phyloP scores from a whole-genome alignment of 495 filamentous ascomycete species.

The Hypoxylon crocopeplum region DNA sequence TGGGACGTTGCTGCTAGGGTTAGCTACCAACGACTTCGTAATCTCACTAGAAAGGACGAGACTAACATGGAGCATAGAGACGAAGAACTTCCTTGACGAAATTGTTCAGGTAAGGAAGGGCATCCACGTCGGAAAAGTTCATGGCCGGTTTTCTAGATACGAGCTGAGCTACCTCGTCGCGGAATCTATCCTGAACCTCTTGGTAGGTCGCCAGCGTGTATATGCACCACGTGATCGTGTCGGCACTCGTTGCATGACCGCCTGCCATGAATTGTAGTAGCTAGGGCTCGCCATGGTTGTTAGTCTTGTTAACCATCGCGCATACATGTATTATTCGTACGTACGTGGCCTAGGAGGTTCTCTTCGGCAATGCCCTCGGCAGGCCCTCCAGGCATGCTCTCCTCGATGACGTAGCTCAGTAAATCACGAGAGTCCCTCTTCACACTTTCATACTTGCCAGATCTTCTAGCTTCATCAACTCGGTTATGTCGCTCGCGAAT shows the following conservation, averaged over 20 bases:
- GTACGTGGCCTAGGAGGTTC: constrained; percentile 29
- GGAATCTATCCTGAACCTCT: constrained; percentile 20
- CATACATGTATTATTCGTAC: constrained; percentile 65
- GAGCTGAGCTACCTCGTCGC: constrained; percentile 22
- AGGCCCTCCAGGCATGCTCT: constrained; percentile 15
- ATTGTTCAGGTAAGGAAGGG: constrained; percentile 44
- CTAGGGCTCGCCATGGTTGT: constrained; percentile 53
- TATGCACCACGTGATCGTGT: constrained; percentile 21
- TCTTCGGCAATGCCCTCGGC: constrained; percentile 36
- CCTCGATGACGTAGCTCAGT: constrained; percentile 33
- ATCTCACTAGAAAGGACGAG: not conserved
- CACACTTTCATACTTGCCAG: not conserved
- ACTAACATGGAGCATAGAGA: constrained; percentile 36
- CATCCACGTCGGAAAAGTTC: constrained; percentile 39
- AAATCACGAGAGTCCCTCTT: constrained; percentile 19
- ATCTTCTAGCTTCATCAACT: not conserved
- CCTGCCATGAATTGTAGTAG: constrained; percentile 30
- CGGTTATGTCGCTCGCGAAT: constrained; percentile 16
- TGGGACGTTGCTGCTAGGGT: constrained; percentile 10
- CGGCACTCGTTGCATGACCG: constrained; percentile 17
- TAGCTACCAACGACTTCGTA: too few relatives aligned
- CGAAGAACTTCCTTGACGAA: constrained; percentile 45
- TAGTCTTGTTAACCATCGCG: constrained; percentile 35
- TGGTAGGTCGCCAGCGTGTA: constrained; percentile 4
- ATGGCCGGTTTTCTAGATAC: constrained; percentile 26